Percentiles rank a stretch among this genome's conserved stretches.
Conservation (phyloP, 2,329 filamentous ascomycete species). For the Colletotrichum sp. region DNA sequence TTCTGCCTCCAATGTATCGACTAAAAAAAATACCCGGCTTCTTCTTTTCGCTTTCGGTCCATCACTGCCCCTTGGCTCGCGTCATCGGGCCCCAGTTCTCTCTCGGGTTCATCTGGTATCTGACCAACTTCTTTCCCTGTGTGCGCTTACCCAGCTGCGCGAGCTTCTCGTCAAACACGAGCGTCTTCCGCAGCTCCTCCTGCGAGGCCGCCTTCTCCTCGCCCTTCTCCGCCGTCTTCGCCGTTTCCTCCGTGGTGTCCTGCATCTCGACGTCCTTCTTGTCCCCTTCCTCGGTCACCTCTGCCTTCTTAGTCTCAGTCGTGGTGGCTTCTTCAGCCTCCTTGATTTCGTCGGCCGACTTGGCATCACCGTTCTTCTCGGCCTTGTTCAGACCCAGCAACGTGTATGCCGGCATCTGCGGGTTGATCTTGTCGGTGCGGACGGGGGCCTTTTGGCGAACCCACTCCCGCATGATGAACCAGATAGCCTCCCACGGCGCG, state of each 20-base stretch:
- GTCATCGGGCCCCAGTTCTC: constrained; percentile 93
- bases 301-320: neutral
- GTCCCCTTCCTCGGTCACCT: constrained; percentile 15
- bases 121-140: constrained; percentile 71
- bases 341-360: neutral
- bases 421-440: constrained; percentile 73
- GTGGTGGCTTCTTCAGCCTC: neutral
- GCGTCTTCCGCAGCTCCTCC: constrained; percentile 60
- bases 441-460: constrained; percentile 80
- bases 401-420: constrained; percentile 72
- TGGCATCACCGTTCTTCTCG: constrained; percentile 32
- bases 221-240: constrained; percentile 38
- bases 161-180: constrained; percentile 77
- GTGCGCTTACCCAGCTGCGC: constrained; percentile 76
- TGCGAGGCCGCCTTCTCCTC: constrained; percentile 25
- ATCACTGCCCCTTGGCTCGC: constrained; percentile 65
- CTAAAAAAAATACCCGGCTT: neutral
- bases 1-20: neutral
- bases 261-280: constrained; percentile 37
- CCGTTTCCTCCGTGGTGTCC: constrained; percentile 25
- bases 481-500: constrained; percentile 87
- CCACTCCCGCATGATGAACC: constrained; percentile 95
- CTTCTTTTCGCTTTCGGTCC: constrained; percentile 63
- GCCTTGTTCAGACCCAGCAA: constrained; percentile 61
- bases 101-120: constrained; percentile 89